Percentiles rank a stretch among this genome's conserved stretches.
These are phyloP conservation scores for Tetracladium setigerum DNA, from an alignment of 495 filamentous ascomycete species.

Conservation along the genomic window DNA sequence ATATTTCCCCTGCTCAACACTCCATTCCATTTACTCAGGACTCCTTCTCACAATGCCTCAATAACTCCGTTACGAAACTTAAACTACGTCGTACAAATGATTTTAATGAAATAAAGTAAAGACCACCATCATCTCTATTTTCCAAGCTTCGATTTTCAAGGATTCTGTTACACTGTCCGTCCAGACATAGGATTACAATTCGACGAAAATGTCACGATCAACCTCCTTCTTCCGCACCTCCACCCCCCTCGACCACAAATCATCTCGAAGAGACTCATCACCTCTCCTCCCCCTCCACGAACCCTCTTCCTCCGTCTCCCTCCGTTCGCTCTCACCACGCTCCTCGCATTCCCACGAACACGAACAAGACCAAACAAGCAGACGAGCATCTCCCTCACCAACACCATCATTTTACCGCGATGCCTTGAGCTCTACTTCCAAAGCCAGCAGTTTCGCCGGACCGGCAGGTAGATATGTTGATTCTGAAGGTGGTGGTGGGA, in stretches of 20 bases:
- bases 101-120: too few species aligned
- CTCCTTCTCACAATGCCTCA: too few species aligned
- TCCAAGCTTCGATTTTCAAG: too few species aligned
- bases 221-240: constrained; percentile 17
- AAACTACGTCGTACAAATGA: too few species aligned
- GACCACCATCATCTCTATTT: too few species aligned
- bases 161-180: neutral
- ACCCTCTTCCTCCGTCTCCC: constrained; percentile 12
- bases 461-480: too few species aligned
- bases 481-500: too few species aligned
- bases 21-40: too few species aligned
- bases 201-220: constrained; percentile 5
- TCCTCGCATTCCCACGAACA: too few species aligned
- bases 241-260: too few species aligned
- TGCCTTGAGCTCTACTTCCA: constrained; percentile 1
- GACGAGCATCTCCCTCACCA: constrained; percentile 7
- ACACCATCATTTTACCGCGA: constrained; percentile 18
- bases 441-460: neutral
- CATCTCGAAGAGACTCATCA: constrained; percentile 1
- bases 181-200: neutral
- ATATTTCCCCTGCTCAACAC: too few species aligned
- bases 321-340: constrained; percentile 15
- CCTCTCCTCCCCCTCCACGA: constrained; percentile 14
- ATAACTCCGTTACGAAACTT: too few species aligned
- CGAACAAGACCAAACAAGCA: neutral